These are phyloP conservation scores for Tuber microsphaerosporum DNA, from an alignment of 495 filamentous ascomycete genomes.

Conservation along the genomic window DNA sequence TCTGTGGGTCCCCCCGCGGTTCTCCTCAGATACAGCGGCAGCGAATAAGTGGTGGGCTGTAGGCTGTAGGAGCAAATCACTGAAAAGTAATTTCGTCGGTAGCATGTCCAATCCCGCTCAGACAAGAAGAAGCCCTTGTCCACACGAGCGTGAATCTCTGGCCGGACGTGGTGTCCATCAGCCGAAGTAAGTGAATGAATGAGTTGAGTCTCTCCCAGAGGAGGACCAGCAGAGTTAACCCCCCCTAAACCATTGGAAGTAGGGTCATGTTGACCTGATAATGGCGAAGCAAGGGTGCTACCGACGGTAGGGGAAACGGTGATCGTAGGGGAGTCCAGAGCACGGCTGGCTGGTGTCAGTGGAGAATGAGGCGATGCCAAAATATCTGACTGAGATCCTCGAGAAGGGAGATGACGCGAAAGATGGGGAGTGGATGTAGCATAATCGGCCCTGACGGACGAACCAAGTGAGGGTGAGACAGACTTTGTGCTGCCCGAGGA, in stretches of 20 bases:
- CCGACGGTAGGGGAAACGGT: constrained; percentile 38
- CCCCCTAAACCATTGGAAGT: constrained; percentile 37
- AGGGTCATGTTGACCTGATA: constrained; percentile 35
- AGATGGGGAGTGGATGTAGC: constrained; percentile 40
- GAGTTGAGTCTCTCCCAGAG: constrained; percentile 46
- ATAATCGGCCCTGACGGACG: constrained; percentile 37
- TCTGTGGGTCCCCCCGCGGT: constrained; percentile 42
- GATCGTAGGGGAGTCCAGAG: constrained; percentile 33
- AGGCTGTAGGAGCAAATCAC: constrained; percentile 76
- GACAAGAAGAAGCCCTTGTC: constrained; percentile 87
- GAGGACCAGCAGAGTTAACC: constrained; percentile 35
- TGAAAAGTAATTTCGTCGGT: constrained; percentile 89
- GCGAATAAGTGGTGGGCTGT: constrained; percentile 47
- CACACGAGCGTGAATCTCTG: constrained; percentile 75
- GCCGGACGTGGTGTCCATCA: constrained; percentile 56
- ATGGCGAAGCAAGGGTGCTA: constrained; percentile 23
- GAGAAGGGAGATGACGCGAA: constrained; percentile 36
- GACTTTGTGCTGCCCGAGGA: constrained; percentile 41
- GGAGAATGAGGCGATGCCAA: constrained; percentile 38
- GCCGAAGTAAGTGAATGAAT: constrained; percentile 55
- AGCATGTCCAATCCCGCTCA: constrained; percentile 91
- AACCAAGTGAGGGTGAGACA: constrained; percentile 41
- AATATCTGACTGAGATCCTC: constrained; percentile 35
- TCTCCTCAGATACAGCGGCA: constrained; percentile 48
- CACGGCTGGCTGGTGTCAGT: constrained; percentile 31